Evolutionary conservation across 768 basidiomycete genomes (phyloP).

Genomic region (Naematelia encephala): DNA sequence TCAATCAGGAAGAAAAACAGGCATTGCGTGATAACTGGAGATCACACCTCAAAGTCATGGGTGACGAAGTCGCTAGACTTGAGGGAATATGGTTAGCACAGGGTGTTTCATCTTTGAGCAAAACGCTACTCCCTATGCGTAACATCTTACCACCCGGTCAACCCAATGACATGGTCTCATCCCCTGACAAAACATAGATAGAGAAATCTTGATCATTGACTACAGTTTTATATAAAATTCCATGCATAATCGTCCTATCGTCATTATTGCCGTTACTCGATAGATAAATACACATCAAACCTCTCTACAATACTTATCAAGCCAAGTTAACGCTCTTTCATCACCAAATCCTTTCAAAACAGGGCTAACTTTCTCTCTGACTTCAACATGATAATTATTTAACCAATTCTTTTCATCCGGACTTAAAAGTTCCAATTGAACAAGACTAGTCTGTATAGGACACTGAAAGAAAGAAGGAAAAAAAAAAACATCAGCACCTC

Average conservation of each 20-base stretch:
- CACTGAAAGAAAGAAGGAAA: too few relatives aligned
- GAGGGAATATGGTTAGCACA: background rate
- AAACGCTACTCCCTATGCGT: too few relatives aligned
- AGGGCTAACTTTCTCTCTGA: slow-evolving; percentile 68
- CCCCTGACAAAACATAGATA: too few relatives aligned
- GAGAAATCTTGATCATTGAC: too few relatives aligned
- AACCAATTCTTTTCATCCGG: slow-evolving; percentile 75
- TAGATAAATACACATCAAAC: slow-evolving; percentile 12
- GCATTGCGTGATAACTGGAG: background rate
- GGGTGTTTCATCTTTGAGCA: too few relatives aligned
- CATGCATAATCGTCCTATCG: too few relatives aligned
- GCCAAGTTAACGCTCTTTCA: slow-evolving; percentile 50
- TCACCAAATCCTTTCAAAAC: slow-evolving; percentile 61
- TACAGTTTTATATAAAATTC: too few relatives aligned
- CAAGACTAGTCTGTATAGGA: slow-evolving; percentile 81
- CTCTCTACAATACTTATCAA: slow-evolving; percentile 46
- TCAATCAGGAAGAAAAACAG: too few relatives aligned
- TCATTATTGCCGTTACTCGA: too few relatives aligned
- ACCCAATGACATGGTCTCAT: too few relatives aligned
- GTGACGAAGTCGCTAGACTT: background rate
- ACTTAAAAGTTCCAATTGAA: slow-evolving; percentile 64
- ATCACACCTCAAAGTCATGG: background rate
- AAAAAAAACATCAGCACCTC: background rate
- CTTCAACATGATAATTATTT: slow-evolving; percentile 75
- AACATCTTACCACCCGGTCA: too few relatives aligned